Evolutionary conservation across 768 basidiomycete species (phyloP), one percentile per base, ranked within the genome.

Genomic region (Boletus sp.): DNA sequence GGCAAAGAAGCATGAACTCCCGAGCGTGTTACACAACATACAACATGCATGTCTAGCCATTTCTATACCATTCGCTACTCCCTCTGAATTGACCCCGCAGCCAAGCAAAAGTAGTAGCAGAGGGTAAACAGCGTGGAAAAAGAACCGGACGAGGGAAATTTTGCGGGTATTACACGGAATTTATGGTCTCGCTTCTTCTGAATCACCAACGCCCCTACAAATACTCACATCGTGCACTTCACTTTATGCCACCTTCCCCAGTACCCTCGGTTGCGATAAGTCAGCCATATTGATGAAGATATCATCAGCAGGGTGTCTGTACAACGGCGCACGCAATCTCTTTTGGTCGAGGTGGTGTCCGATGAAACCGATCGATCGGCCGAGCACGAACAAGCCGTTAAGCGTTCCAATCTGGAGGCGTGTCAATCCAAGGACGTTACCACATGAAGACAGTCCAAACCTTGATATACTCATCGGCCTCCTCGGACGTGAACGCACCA

Each of bases 291-390:
- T 90, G 81, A 95, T 94, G 75, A 92, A 94, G 78, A 95, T 94
- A 70, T 94, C 93, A 73, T 94, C 94, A 4, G 93, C 91, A 60
- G 94, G 94, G 76, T 92, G 92, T 63, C 94, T 87, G 84, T 98
- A 96, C 52, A 98, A 80, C 44, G 92, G 92, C 37, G 92, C 92
- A 59, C 89, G 86, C 70, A 96, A 84, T 64, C 94, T 84, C 83
- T 94, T 95, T 83, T 98, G 96, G 79, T 98, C 96, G 48, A 94
- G 85, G 71, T 92, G 92, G 78, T 92, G 93, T 40, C 94, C 94
- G 67, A 96, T 94, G 84, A 98, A 97, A 63, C 95, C 96, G 73
- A 97, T 97, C 73, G 90, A 93, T 63, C 96, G 92, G 47, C 96
- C 96, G 53, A 98, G 87, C 46, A 99, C 96, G 77, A 98, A 98